Percentiles rank a stretch among this genome's conserved stretches.
Evolutionary conservation across 768 basidiomycete species (phyloP).

Genomic region (Phanerodontia chrysosporium): DNA sequence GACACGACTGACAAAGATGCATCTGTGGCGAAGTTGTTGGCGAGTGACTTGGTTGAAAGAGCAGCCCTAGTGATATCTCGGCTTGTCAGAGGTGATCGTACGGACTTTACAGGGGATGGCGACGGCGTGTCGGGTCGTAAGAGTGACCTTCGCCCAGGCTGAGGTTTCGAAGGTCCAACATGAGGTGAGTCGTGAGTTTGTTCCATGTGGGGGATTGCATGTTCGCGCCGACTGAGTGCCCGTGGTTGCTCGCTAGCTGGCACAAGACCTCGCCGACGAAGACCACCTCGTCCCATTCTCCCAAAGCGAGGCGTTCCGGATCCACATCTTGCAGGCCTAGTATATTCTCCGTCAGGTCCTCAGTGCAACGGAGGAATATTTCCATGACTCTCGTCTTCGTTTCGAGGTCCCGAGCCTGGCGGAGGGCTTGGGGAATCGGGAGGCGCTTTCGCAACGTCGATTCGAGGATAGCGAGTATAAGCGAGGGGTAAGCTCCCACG

Average conservation of each 20-base stretch:
- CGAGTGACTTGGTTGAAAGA: no score
- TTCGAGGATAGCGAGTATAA: conserved; percentile 69
- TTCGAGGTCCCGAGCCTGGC: conserved; percentile 31
- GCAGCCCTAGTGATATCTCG: no score
- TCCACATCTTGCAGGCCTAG: conserved; percentile 66
- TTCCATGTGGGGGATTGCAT: neutral
- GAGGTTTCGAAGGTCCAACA: conserved; percentile 2
- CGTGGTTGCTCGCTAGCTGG: conserved; percentile 54
- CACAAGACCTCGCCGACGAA: conserved; percentile 65
- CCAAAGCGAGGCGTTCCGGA: conserved; percentile 57
- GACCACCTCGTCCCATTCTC: conserved; percentile 62
- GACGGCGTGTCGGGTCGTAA: neutral
- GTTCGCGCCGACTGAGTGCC: conserved; percentile 26
- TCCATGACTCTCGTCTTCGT: conserved; percentile 64
- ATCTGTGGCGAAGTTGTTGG: no score
- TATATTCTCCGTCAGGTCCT: conserved; percentile 57
- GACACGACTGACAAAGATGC: no score
- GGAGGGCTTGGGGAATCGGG: conserved; percentile 35
- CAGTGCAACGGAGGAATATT: conserved; percentile 69
- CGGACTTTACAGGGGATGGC: neutral
- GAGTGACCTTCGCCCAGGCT: neutral
- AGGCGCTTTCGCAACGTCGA: conserved; percentile 53
- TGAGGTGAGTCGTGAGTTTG: conserved; percentile 3
- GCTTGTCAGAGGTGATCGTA: neutral
- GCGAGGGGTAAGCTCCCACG: conserved; percentile 64